A percentile compares a stretch with the other conserved stretches of the same genome.
Conservation (phyloP, 2,329 filamentous ascomycete species). For the Diaporthe longicolla region DNA sequence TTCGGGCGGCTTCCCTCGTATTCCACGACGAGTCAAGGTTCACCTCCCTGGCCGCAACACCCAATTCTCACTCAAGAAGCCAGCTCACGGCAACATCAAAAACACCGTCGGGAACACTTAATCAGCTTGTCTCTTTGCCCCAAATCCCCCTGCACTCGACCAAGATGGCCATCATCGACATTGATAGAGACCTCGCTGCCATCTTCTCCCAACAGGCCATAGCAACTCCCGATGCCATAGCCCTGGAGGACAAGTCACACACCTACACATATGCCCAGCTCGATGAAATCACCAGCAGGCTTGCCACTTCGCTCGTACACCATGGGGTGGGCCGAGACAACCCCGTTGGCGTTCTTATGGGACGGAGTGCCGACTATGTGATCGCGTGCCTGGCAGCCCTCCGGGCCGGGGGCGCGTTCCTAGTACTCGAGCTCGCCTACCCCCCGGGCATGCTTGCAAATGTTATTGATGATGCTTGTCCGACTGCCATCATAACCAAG, state of each 20-base stretch:
- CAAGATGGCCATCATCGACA: conserved; percentile 77
- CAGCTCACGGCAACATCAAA: background rate
- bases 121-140: background rate
- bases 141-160: background rate
- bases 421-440: conserved; percentile 85
- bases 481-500: conserved; percentile 79
- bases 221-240: conserved; percentile 77
- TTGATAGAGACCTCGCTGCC: conserved; percentile 78
- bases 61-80: background rate
- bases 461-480: conserved; percentile 82
- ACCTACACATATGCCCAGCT: conserved; percentile 81
- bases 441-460: conserved; percentile 80
- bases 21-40: conserved; percentile 30
- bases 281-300: conserved; percentile 74
- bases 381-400: conserved; percentile 84
- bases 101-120: background rate
- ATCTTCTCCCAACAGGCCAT: conserved; percentile 79
- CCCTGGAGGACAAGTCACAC: conserved; percentile 78
- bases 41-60: conserved; percentile 6
- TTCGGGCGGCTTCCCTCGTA: conserved; percentile 17
- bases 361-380: conserved; percentile 83
- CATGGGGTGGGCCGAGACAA: conserved; percentile 80
- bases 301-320: conserved; percentile 74
- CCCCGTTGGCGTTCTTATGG: conserved; percentile 82
- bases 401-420: conserved; percentile 82